Base-by-base conservation (phyloP, 1,139 yeast genomes). In the Saccharomyces hybrid region DNA sequence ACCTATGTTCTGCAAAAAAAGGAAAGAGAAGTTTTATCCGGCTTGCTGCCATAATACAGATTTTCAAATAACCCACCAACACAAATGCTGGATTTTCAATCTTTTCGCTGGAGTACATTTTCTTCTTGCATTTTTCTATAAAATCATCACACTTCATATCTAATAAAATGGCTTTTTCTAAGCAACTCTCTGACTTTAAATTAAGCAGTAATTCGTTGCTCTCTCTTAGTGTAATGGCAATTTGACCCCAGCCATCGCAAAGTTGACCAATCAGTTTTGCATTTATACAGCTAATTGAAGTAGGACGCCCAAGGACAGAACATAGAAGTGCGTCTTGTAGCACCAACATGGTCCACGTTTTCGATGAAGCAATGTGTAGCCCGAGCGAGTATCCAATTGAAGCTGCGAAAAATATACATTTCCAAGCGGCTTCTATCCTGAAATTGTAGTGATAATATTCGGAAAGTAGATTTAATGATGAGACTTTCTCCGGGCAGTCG, bases 351-450 rank as follows among this genome's bases (percentile, higher is more conserved):
- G 56, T 16, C 57, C 57, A 55, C 4, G 47, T 46, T n/a, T 55
- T 55, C 51, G 44, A 38, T 16, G 44, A 5, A 38, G 25, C 5
- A 4, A 13, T 38, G 13, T 38, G 44, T 16, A 38, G 11, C 7
- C 44, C 44, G 11, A 38, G 44, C 5, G 44, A 11, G 11, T 38
- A 38, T 3, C 44, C 44, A 5, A 55, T 53, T 6, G 57, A 54
- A 9, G 57, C 54, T 5, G 57, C 57, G 1, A 51, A 48, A 48
- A 49, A 54, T 4, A 48, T 55, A 13, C 53, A 50, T 47, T 53
- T 55, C 57, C 56, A 55, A 9, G 57, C 57, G 4, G 55, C 32
- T 47, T 55, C 57, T 16, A 55, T 51, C 46, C 50, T 54, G 14
- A 51, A 51, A 14, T 55, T 55, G 44, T 34, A 54, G 28, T 55